phyloP scores from a whole-genome alignment of 352 stramenopile species.

The Phytophthora ohioensis region DNA sequence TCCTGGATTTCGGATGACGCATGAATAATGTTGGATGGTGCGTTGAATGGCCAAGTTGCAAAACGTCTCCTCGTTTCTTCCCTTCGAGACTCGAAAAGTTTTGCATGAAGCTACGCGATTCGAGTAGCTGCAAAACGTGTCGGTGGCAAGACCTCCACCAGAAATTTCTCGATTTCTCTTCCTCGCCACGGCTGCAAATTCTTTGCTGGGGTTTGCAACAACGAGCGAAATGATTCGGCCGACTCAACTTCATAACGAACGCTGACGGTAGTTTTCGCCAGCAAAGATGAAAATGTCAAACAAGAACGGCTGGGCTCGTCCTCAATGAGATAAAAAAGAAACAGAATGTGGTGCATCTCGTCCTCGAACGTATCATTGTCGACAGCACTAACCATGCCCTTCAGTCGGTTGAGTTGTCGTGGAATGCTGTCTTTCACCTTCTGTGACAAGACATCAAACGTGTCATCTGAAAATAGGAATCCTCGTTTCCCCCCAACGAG shows the following conservation, averaged over 20 bases:
- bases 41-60: slow-evolving; percentile 14
- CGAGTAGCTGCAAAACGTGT: slow-evolving; percentile 2
- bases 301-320: background rate
- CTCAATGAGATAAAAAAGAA: slow-evolving; percentile 10
- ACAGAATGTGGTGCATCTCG: slow-evolving; percentile 13
- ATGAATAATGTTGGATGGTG: slow-evolving; percentile 32
- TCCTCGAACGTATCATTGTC: background rate
- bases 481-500: slow-evolving; percentile 25
- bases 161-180: slow-evolving; percentile 12
- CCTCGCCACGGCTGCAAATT: slow-evolving; percentile 15
- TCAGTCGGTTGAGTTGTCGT: background rate
- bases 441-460: slow-evolving; percentile 15
- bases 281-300: slow-evolving; percentile 22
- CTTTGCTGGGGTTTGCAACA: slow-evolving; percentile 12
- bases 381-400: slow-evolving; percentile 2
- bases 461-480: slow-evolving; percentile 29
- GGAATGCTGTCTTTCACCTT: slow-evolving; percentile 9
- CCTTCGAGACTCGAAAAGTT: background rate
- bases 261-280: slow-evolving; percentile 11
- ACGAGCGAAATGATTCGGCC: slow-evolving; percentile 1
- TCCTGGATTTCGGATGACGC: slow-evolving; percentile 34
- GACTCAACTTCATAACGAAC: slow-evolving; percentile 6
- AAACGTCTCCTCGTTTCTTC: background rate
- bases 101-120: too few species aligned
- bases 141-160: slow-evolving; percentile 15